Evolutionary conservation across 495 filamentous ascomycete genomes (phyloP), one percentile per base, ranked within the genome.

Genomic region (Xylona heveae): DNA sequence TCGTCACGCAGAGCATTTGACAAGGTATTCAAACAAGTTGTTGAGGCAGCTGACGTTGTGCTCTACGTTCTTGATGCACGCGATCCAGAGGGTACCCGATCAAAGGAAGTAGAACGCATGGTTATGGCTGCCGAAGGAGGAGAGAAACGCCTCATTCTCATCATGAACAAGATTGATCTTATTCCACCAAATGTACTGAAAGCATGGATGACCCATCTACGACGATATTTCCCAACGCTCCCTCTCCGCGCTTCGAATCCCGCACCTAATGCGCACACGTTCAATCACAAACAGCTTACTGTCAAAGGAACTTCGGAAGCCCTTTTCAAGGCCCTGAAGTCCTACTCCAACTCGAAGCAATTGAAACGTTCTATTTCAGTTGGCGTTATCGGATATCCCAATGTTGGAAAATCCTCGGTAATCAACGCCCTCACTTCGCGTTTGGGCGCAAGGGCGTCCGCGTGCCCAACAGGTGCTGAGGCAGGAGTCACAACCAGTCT

Each of bases 151-250:
- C 59, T 95, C 29, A 90, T 95, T 38, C 71, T 95, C 36, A 72
- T 95, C 35, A 62, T 95, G 39, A 95, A 95, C 71, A 95, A 95
- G 62, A 88, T 92, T 48, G 85, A 95, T 48, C 67, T 95, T 20
- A 64, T 93, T 19, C 85, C 85, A 7, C 69, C 79, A 1, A 51
- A 66, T 2, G 77, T 84, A 15, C 67, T 91, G 28, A 80, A 78
- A 50, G 62, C 54, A 37, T 95, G 85, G 85, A 64, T 95, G 39
- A 47, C 62, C 30, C 72, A 93, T 51, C 66, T 95, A 40, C 74
- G 81, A 33, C 71, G 82, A 35, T 91, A 73, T 53, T 93, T 93
- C 63, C 85, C 85, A 19, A 92, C 85, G 1, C 63, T 95, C 14
- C 85, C 85, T 0, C 68, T 95, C 15, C 80, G 83, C 44, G 84